Evolutionary conservation across 2,329 filamentous ascomycete genomes (phyloP).

Genomic region (Microdochium paspali): DNA sequence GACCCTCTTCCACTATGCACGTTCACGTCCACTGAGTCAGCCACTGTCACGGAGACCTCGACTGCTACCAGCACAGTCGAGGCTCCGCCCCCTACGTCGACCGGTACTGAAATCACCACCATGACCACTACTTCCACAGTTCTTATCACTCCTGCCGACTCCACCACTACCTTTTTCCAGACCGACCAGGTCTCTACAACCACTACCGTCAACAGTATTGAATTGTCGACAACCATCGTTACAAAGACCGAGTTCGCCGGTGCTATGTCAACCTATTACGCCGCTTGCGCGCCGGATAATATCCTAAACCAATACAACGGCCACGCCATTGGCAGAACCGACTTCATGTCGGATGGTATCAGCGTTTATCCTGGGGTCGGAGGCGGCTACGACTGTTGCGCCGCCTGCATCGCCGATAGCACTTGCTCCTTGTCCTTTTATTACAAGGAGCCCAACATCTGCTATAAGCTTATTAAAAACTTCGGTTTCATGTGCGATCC

Average conservation of each 20-base stretch:
- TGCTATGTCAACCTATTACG: not conserved
- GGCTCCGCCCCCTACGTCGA: not conserved
- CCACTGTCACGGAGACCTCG: not conserved
- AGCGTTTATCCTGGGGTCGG: not conserved
- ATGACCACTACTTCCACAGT: not conserved
- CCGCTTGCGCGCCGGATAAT: not conserved
- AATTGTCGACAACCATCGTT: not conserved
- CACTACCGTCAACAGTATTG: not conserved
- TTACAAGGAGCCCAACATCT: not conserved
- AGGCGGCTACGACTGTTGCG: not conserved
- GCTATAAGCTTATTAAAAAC: not conserved
- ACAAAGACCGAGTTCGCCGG: not conserved
- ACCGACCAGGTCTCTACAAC: not conserved
- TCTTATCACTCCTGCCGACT: not conserved
- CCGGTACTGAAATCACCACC: not conserved
- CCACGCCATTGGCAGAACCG: not conserved
- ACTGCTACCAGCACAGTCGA: not conserved
- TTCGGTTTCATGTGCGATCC: not conserved
- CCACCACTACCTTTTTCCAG: not conserved
- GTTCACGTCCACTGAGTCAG: not conserved
- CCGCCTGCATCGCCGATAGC: not conserved
- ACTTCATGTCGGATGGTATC: not conserved
- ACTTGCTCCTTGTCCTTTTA: not conserved
- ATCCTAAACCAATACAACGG: not conserved
- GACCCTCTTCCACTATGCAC: not conserved